Evolutionary conservation across 1,284 basidiomycete genomes (phyloP).

Genomic region (Mrakiaceae sp.): DNA sequence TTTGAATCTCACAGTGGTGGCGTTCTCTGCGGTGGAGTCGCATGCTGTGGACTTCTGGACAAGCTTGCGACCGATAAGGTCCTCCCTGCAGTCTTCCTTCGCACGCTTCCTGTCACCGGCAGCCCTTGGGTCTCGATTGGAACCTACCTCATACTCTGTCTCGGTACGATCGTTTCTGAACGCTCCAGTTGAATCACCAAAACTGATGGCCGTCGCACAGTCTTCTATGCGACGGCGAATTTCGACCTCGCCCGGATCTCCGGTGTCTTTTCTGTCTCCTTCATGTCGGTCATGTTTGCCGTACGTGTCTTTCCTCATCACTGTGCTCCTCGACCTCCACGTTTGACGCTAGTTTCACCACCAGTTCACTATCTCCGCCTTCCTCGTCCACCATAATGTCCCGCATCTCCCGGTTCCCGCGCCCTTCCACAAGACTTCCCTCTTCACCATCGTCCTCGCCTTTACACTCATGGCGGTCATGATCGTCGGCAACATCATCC

Average conservation of each 20-base stretch:
- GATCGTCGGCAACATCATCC: constrained; percentile 18
- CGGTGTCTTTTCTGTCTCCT: constrained; percentile 23
- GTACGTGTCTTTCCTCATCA: not conserved
- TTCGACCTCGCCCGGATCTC: constrained; percentile 21
- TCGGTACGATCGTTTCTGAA: not conserved
- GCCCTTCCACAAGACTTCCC: constrained; percentile 15
- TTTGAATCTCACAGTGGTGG: constrained; percentile 4
- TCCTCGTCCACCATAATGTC: constrained; percentile 21
- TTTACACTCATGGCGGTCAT: constrained; percentile 15
- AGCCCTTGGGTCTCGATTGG: constrained; percentile 21
- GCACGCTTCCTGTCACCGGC: constrained; percentile 21
- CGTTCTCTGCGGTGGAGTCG: constrained; percentile 14
- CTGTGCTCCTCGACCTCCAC: not conserved
- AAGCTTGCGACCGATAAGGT: constrained; percentile 22
- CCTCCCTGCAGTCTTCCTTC: constrained; percentile 23
- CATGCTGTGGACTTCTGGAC: constrained; percentile 9
- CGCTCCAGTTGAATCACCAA: not conserved
- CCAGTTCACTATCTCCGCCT: constrained; percentile 22
- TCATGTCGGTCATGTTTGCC: constrained; percentile 8
- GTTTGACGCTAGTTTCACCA: not conserved
- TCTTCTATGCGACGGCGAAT: constrained; percentile 25
- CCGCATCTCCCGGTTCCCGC: constrained; percentile 17
- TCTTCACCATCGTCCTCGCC: constrained; percentile 22
- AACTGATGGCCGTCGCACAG: not conserved
- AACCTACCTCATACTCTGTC: not conserved